Conservation (phyloP, 768 basidiomycete genomes). For the Rubroboletus pulcherrimus region DNA sequence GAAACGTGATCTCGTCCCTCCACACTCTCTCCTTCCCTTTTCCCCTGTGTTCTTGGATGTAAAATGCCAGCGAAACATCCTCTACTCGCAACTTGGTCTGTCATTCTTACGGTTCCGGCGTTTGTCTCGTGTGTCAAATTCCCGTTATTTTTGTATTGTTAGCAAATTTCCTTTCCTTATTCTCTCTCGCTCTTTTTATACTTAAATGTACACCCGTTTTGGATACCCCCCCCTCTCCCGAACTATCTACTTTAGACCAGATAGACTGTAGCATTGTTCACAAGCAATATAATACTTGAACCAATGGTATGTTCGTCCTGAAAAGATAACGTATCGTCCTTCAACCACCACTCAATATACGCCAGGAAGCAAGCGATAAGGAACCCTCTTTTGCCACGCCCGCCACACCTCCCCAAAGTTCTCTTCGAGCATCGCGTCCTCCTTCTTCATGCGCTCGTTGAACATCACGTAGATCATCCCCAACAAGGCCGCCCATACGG, state of each 20-base stretch:
- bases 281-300: not conserved
- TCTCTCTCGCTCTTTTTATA: not conserved
- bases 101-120: not conserved
- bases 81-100: not conserved
- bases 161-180: conserved; percentile 9
- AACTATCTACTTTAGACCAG: conserved; percentile 7
- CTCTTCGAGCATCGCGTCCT: conserved; percentile 29
- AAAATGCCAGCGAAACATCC: not conserved
- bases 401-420: conserved; percentile 28
- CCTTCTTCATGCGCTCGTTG: conserved; percentile 21
- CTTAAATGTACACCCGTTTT: not conserved
- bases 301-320: not conserved
- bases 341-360: conserved; percentile 8
- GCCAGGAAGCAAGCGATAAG: conserved; percentile 22
- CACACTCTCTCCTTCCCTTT: too few species aligned
- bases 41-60: not conserved
- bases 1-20: not conserved
- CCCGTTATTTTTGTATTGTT: conserved; percentile 26
- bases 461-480: rapidly evolving
- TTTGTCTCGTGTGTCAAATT: not conserved
- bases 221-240: conserved; percentile 15
- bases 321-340: not conserved
- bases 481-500: not conserved
- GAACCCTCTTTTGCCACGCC: conserved; percentile 21
- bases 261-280: conserved; percentile 28